Conservation (phyloP, 257 asterid species). For the Fraxinus anomala region DNA sequence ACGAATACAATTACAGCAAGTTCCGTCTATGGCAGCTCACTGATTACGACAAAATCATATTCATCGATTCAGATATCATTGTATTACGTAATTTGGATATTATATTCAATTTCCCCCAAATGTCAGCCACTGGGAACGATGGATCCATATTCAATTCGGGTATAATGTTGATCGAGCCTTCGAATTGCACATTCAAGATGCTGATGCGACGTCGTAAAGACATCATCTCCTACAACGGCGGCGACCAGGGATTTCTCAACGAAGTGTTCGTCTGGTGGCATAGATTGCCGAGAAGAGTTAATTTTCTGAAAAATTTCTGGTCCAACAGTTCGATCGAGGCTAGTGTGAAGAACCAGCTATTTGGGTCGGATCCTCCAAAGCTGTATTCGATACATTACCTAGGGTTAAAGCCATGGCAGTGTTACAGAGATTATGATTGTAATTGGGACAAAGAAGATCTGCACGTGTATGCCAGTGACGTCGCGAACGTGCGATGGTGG, state of each 20-base stretch:
- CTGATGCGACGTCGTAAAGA: constrained; percentile 50
- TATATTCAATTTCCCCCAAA: constrained; percentile 73
- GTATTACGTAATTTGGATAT: constrained; percentile 64
- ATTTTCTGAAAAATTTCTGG: constrained; percentile 83
- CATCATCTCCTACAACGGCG: constrained; percentile 86
- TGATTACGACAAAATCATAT: constrained; percentile 68
- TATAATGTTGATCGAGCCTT: constrained; percentile 82
- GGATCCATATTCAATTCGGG: constrained; percentile 80
- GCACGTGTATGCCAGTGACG: constrained; percentile 70
- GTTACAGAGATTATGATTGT: constrained; percentile 87
- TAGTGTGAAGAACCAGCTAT: constrained; percentile 57
- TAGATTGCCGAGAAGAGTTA: constrained; percentile 70
- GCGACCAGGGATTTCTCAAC: constrained; percentile 84
- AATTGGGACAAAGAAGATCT: constrained; percentile 67
- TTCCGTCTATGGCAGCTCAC: constrained; percentile 84
- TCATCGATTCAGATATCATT: constrained; percentile 78
- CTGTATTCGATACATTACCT: constrained; percentile 70
- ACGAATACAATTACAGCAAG: constrained; percentile 86
- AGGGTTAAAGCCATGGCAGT: constrained; percentile 83
- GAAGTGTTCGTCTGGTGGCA: constrained; percentile 92
- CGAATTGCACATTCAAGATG: constrained; percentile 72
- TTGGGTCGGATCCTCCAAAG: constrained; percentile 72
- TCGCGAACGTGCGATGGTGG: constrained; percentile 81
- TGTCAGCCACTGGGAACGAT: constrained; percentile 83
- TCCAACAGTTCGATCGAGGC: constrained; percentile 52